These are phyloP conservation scores for Linnemannia zychae DNA, from an alignment of 192 early-diverging fungal species.

Conservation along the genomic window DNA sequence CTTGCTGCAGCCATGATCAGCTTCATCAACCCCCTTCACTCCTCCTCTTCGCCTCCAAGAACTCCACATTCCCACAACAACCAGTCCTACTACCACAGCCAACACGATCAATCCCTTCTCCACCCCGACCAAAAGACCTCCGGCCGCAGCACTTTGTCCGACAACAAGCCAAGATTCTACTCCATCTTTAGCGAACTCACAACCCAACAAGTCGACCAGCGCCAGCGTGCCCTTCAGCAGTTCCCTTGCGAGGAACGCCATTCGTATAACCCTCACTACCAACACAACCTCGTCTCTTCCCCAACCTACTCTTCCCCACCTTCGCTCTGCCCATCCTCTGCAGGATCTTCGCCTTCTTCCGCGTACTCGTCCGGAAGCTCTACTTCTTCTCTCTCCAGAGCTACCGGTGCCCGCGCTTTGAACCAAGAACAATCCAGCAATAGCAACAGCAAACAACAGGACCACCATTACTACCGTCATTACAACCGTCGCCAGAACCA, in stretches of 20 bases:
- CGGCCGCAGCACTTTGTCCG: too few relatives aligned
- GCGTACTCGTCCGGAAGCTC: slow-evolving; percentile 20
- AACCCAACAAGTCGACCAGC: slow-evolving; percentile 12
- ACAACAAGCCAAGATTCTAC: slow-evolving; percentile 18
- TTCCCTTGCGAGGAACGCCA: slow-evolving; percentile 48
- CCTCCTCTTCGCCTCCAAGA: background rate
- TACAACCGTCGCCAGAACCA: slow-evolving; percentile 29
- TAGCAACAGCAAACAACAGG: background rate
- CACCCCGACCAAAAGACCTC: background rate
- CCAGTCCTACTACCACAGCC: background rate
- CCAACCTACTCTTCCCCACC: slow-evolving; percentile 21
- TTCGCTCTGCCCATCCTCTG: slow-evolving; percentile 22
- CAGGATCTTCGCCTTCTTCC: slow-evolving; percentile 27
- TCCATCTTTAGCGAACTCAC: slow-evolving; percentile 27
- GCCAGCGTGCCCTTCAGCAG: slow-evolving; percentile 18
- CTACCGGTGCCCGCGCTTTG: slow-evolving; percentile 8
- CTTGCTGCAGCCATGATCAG: slow-evolving; percentile 28
- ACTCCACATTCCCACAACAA: background rate
- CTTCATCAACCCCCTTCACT: slow-evolving; percentile 19
- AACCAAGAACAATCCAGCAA: slow-evolving; percentile 19
- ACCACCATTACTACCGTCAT: slow-evolving; percentile 35
- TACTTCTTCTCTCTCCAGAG: slow-evolving; percentile 26
- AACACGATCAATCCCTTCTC: background rate
- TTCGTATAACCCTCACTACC: slow-evolving; percentile 49
- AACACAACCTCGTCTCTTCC: slow-evolving; percentile 40